Base-by-base conservation (phyloP, 2,329 filamentous ascomycete genomes). In the Hirsutella thompsonii region DNA sequence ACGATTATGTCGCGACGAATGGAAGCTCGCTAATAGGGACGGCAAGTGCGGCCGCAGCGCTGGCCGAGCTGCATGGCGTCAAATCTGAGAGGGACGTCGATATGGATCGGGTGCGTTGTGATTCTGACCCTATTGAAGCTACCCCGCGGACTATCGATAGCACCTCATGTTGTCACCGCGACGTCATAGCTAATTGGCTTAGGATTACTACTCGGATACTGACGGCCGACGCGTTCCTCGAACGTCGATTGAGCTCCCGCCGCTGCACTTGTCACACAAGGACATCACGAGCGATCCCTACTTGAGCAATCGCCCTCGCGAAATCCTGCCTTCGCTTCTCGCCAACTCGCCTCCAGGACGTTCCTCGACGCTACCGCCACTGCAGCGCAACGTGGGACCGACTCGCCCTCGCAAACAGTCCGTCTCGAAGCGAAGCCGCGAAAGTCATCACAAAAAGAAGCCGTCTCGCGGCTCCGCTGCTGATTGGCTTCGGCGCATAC, bases 331-430 rank as follows among this genome's bases (percentile, higher is more conserved):
- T 2, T 94, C 87, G 1, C 85, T 92, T 43, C 66, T 94, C 30
- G 74, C 76, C 40, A 81, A 81, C 45, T 94, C 89, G 9, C 89
- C 88, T 1, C 83, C 87, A 6, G 86, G 83, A 41, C 83, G 89
- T 47, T 93, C 88, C 13, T 89, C 88, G 1, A 94, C 88, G 1
- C 70, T 94, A 20, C 88, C 89, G 21, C 87, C 89, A 3, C 73
- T 90, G 39, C 84, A 92, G 50, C 74, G 85, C 44, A 73, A 79
- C 34, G 67, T 85, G 32, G 84, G 83, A 33, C 72, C 78, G 19
- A 79, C 72, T 42, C 74, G 88, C 42, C 81, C 86, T 34, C 77
- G 88, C 48, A 95, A 94, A 63, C 83, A 84, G 47, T 95, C 89
- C 2, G 76, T 94, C 45, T 82, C 83, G 8, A 88, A 93, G 59